Percentiles rank a stretch among this genome's conserved stretches.
phyloP scores from a whole-genome alignment of 768 basidiomycete genomes.

The Amanita pseudoporphyria region DNA sequence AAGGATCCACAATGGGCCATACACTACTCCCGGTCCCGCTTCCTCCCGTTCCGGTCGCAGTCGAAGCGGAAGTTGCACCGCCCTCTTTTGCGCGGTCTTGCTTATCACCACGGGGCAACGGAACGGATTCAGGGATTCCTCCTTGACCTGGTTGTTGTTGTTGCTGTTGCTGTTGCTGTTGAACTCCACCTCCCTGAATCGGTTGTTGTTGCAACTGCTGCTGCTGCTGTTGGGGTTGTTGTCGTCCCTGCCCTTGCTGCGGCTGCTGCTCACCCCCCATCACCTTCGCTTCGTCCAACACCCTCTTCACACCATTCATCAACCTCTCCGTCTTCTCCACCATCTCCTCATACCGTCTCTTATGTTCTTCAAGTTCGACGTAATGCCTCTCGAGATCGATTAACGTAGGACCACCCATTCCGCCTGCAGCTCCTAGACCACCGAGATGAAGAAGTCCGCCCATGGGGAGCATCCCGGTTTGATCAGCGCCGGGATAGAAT shows the following conservation, averaged over 20 bases:
- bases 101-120: no score
- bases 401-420: conserved; percentile 31
- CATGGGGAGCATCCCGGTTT: conserved; percentile 19
- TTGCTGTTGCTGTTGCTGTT: neutral
- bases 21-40: conserved; percentile 17
- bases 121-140: conserved; percentile 1
- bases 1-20: conserved; percentile 22
- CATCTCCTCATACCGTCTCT: conserved; percentile 62
- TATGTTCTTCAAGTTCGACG: conserved; percentile 49
- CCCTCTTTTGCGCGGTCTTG: neutral
- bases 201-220: neutral
- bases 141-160: neutral
- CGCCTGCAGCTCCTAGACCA: conserved; percentile 9
- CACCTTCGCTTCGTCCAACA: conserved; percentile 65
- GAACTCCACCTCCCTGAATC: neutral
- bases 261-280: conserved; percentile 12
- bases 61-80: conserved; percentile 1
- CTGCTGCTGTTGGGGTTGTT: conserved; percentile 12
- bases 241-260: conserved; percentile 7
- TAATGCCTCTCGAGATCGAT: conserved; percentile 69
- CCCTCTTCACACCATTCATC: conserved; percentile 62
- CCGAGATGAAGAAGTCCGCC: conserved; percentile 25
- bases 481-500: conserved; percentile 13
- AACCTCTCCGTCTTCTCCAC: conserved; percentile 64
- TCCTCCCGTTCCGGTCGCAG: conserved; percentile 13